A percentile compares a stretch with the other conserved stretches of the same genome.
phyloP scores from a whole-genome alignment of 2,329 filamentous ascomycete genomes.

The Venturia effusa region DNA sequence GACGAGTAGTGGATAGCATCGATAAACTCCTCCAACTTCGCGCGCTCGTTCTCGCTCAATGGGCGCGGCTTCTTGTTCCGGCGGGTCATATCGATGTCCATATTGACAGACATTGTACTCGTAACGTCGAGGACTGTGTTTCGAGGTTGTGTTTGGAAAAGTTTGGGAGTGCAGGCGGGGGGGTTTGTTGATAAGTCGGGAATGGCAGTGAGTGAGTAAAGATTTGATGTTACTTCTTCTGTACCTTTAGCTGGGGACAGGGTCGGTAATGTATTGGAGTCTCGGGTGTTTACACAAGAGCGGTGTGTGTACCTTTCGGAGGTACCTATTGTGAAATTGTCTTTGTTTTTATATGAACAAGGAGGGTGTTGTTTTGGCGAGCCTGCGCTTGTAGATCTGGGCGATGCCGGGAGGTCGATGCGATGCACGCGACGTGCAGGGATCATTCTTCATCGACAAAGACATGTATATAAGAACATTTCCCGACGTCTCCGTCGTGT shows the following conservation, averaged over 20 bases:
- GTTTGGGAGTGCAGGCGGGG: not conserved
- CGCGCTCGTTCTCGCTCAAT: conserved; percentile 69
- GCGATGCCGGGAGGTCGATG: not conserved
- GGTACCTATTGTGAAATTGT: not conserved
- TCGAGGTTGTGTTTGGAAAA: not conserved
- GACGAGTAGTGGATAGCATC: conserved; percentile 93
- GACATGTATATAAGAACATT: not conserved
- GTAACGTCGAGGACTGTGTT: not conserved
- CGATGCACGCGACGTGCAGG: not conserved
- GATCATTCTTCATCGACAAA: not conserved
- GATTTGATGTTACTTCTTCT: not conserved
- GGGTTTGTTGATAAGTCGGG: conserved; percentile 1
- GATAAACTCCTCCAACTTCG: conserved; percentile 79
- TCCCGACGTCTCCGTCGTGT: not conserved
- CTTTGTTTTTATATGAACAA: not conserved
- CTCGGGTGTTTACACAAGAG: not conserved
- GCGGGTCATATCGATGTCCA: conserved; percentile 69
- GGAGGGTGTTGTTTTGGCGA: not conserved
- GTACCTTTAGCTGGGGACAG: not conserved
- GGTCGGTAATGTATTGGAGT: not conserved
- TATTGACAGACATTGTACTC: conserved; percentile 7
- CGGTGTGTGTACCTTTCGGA: not conserved
- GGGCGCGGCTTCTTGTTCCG: conserved; percentile 79
- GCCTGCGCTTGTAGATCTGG: not conserved
- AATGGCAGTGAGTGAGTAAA: not conserved